Evolutionary conservation across 2,329 filamentous ascomycete genomes (phyloP).

Genomic region (Aschersonia sp.): DNA sequence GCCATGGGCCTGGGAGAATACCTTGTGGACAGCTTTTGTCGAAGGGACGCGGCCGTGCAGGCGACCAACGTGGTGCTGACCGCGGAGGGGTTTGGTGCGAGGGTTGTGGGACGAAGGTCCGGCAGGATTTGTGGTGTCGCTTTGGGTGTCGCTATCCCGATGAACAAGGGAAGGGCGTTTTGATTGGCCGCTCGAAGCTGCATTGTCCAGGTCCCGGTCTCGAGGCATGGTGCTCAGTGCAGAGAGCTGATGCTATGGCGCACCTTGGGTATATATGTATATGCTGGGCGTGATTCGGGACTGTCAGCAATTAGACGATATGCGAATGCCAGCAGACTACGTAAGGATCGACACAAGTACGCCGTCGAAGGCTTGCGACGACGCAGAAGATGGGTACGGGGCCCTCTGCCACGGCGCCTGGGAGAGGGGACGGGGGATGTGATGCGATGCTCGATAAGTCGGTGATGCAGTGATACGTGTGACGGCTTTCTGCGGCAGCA

Average conservation of each 20-base stretch:
- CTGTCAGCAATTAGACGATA: background rate
- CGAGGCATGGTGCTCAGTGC: slow-evolving; percentile 19
- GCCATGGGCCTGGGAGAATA: slow-evolving; percentile 1
- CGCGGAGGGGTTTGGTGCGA: slow-evolving; percentile 16
- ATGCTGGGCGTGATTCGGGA: no score
- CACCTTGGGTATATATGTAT: background rate
- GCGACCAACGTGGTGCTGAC: slow-evolving; percentile 25
- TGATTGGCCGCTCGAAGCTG: slow-evolving; percentile 38
- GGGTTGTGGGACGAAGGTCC: slow-evolving; percentile 12
- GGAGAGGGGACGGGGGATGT: no score
- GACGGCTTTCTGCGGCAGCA: no score
- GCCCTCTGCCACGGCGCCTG: no score
- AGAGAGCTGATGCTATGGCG: background rate
- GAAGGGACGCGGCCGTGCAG: slow-evolving; percentile 38
- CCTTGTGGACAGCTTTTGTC: slow-evolving; percentile 31
- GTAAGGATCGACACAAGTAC: background rate
- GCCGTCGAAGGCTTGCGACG: no score
- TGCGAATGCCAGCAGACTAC: background rate
- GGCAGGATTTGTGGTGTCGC: slow-evolving; percentile 13
- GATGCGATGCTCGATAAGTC: no score
- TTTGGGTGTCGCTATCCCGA: slow-evolving; percentile 20
- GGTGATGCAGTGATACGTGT: no score
- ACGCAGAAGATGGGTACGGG: background rate
- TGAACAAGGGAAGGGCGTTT: slow-evolving; percentile 29
- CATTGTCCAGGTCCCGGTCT: slow-evolving; percentile 32